Base-by-base conservation (phyloP, 495 filamentous ascomycete genomes). In the Neurospora intermedia region DNA sequence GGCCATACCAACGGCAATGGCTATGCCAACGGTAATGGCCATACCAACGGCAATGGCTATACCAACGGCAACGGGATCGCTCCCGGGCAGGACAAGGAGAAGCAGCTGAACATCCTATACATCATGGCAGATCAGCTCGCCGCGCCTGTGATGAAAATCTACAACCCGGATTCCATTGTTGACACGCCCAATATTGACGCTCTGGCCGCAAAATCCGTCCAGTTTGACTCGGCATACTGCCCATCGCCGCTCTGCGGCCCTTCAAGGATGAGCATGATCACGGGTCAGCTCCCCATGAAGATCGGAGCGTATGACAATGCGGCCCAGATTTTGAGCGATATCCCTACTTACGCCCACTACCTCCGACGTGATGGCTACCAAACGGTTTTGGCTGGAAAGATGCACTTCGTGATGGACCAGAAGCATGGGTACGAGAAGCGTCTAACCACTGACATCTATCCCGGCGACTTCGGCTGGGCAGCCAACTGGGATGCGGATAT, bases 361-460 rank as follows among this genome's bases (percentile, higher is more conserved):
- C 84, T 97, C 59, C 92, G 93, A n/a, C 84, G 86, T 18, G 88
- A 91, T 77, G 92, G 92, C 62, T 97, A 97, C 77, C 91, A 96
- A 82, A 96, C 93, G n/a, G 90, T 89, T 6, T 82, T 97, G 74
- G 92, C 93, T 1, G 93, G 93, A 71, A 97, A 97, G 86, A 97
- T 97, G 93, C 93, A 97, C 80, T 97, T 97, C 81, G 92, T 94
- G 72, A 93, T 93, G 66, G 93, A 97, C 77, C 93, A 97, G 82
- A 85, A 96, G 70, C 93, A 97, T 81, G 93, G 93, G 42, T 97
- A 93, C 77, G 93, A 97, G 83, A 89, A 91, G 76, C 87, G 93
- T 71, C 85, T 97, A 75, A 97, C 93, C n/a, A 90, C 88, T 73
- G 93, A 97, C 80, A 96, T 97, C 77, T 97, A 97, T 80, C 93